A percentile compares a stretch with the other conserved stretches of the same genome.
Conservation (phyloP, 2,329 filamentous ascomycete genomes). For the Dactylellina drechsleri region DNA sequence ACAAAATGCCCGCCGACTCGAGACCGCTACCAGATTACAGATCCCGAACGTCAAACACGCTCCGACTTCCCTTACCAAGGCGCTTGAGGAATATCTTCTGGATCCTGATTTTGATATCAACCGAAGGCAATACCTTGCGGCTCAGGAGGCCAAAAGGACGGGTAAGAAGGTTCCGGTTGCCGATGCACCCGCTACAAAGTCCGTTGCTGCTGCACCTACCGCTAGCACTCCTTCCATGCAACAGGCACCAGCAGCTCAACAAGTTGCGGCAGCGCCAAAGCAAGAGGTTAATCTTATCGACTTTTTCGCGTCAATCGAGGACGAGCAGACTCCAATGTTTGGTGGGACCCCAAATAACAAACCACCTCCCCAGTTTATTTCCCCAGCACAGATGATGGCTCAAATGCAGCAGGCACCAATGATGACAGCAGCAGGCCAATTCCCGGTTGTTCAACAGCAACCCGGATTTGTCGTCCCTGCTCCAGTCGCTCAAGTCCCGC, state of each 20-base stretch:
- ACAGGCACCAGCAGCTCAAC: slow-evolving; percentile 65
- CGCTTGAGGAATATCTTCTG: slow-evolving; percentile 92
- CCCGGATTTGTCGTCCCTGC: slow-evolving; percentile 56
- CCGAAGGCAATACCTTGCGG: slow-evolving; percentile 87
- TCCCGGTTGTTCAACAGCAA: slow-evolving; percentile 59
- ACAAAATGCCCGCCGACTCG: slow-evolving; percentile 84
- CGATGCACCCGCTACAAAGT: slow-evolving; percentile 60
- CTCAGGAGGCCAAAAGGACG: slow-evolving; percentile 77
- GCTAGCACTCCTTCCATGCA: slow-evolving; percentile 58
- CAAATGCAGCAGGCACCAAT: slow-evolving; percentile 55
- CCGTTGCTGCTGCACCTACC: slow-evolving; percentile 55
- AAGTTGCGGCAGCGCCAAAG: slow-evolving; percentile 69
- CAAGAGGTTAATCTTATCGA: slow-evolving; percentile 75
- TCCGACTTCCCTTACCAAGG: slow-evolving; percentile 86
- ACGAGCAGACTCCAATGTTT: slow-evolving; percentile 79
- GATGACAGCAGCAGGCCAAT: slow-evolving; percentile 57
- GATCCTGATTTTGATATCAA: slow-evolving; percentile 96
- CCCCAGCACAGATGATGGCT: slow-evolving; percentile 62
- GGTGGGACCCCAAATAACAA: slow-evolving; percentile 60
- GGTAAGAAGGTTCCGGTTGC: slow-evolving; percentile 62
- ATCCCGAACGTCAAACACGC: slow-evolving; percentile 98
- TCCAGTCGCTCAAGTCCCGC: slow-evolving; percentile 58
- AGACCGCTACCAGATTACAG: slow-evolving; percentile 89
- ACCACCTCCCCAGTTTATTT: slow-evolving; percentile 62
- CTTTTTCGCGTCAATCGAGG: slow-evolving; percentile 93